These are phyloP conservation scores for Hysterium pulicare DNA, from an alignment of 2,329 filamentous ascomycete genomes.

Conservation along the genomic window DNA sequence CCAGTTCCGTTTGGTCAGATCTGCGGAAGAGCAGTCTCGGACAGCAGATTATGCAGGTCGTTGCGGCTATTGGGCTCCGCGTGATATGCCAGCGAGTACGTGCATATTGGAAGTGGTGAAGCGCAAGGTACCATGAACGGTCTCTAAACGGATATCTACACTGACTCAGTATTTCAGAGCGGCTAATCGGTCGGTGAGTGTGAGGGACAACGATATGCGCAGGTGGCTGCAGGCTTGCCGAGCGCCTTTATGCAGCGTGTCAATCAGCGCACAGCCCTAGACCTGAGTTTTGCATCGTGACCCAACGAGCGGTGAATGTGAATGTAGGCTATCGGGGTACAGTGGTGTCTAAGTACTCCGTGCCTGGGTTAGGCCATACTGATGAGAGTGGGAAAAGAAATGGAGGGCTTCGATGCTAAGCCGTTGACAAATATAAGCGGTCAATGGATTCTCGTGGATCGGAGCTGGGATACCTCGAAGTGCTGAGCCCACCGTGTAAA, in stretches of 20 bases:
- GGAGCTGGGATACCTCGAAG: neutral
- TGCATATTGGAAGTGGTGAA: neutral
- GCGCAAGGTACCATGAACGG: neutral
- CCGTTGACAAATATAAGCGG: neutral
- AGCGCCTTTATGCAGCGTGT: slow-evolving; percentile 3
- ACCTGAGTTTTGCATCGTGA: neutral
- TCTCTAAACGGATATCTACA: neutral
- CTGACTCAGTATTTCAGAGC: neutral
- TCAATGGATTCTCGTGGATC: neutral
- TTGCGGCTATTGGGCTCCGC: slow-evolving; percentile 1
- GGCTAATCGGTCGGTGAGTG: slow-evolving; percentile 1
- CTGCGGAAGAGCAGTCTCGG: neutral
- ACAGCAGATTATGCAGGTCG: neutral
- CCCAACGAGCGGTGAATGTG: slow-evolving; percentile 2
- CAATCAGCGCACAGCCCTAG: slow-evolving; percentile 2
- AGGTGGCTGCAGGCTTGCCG: slow-evolving; percentile 4
- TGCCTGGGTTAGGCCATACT: neutral
- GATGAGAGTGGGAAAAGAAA: neutral
- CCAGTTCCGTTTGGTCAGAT: neutral
- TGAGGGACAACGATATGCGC: neutral
- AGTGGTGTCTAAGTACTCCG: slow-evolving; percentile 1
- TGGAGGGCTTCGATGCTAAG: neutral
- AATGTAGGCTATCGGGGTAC: neutral
- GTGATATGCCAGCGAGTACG: slow-evolving; percentile 3
- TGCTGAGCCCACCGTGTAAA: neutral